Percentiles rank a stretch among this genome's conserved stretches.
Conservation (phyloP, 345 rosid species). For the Salix arbutifolia region DNA sequence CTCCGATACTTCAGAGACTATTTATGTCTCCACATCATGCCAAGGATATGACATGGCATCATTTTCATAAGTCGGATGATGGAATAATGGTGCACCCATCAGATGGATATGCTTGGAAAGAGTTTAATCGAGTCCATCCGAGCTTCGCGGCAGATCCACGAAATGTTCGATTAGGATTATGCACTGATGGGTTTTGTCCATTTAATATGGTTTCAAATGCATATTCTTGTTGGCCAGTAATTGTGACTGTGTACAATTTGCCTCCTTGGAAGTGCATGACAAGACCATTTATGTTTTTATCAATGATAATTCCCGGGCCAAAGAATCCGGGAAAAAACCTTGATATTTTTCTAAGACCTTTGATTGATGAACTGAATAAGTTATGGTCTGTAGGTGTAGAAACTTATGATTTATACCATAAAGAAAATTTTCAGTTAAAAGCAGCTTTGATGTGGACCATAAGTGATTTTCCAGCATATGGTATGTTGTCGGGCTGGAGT, state of each 20-base stretch:
- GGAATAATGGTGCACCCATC: no score
- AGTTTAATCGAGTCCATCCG: no score
- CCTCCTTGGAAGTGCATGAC: conserved; percentile 1
- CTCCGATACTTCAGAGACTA: no score
- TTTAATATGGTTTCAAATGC: not conserved
- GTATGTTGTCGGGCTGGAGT: not conserved
- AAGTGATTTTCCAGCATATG: not conserved
- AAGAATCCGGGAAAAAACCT: not conserved
- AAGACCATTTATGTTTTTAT: not conserved
- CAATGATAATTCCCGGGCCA: not conserved
- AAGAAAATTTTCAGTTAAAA: not conserved
- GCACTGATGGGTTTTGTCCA: not conserved
- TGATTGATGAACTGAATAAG: not conserved
- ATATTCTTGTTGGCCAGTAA: not conserved
- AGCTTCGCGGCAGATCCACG: not conserved
- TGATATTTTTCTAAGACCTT: not conserved
- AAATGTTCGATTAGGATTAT: not conserved
- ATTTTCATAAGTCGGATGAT: no score
- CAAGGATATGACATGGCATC: no score
- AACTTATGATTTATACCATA: not conserved
- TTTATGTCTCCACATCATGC: no score
- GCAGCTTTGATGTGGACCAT: not conserved
- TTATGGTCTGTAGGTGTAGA: not conserved
- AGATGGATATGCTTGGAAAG: no score
- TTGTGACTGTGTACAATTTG: not conserved